Conservation (phyloP, 192 early-diverging fungal species). For the Mortierella hygrophila region DNA sequence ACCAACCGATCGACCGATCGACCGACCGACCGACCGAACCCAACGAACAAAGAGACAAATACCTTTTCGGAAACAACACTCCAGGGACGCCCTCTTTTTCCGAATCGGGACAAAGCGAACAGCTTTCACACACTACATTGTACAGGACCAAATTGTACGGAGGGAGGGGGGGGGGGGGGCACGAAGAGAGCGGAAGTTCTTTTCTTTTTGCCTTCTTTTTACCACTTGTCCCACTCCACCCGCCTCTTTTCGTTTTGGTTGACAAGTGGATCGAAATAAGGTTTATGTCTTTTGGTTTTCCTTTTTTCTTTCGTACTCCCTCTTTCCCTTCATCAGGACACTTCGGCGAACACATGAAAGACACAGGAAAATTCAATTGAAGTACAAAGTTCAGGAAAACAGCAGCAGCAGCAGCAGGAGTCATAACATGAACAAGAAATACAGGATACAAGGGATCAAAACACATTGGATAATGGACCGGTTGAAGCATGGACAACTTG, state of each 20-base stretch:
- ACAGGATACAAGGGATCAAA: too few species aligned
- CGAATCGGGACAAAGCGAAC: background rate
- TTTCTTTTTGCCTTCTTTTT: background rate
- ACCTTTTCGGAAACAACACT: background rate
- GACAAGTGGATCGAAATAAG: background rate
- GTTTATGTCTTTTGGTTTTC: background rate
- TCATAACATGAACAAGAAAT: background rate
- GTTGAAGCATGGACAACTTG: too few species aligned
- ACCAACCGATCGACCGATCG: constrained; percentile 1
- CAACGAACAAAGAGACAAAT: background rate
- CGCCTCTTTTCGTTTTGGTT: background rate
- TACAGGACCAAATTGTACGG: background rate
- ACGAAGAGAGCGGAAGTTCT: background rate
- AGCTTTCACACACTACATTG: background rate
- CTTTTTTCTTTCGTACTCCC: background rate
- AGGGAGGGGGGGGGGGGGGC: too few species aligned
- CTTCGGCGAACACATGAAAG: background rate
- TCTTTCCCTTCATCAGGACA: background rate
- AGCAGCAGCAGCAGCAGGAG: background rate
- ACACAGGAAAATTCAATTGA: background rate
- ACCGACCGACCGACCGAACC: background rate
- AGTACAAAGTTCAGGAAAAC: background rate
- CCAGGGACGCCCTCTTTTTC: background rate
- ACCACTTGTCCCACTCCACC: background rate
- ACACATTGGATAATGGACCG: too few species aligned